phyloP scores from a whole-genome alignment of 2,329 filamentous ascomycete genomes.

The Epichloe sylvatica region DNA sequence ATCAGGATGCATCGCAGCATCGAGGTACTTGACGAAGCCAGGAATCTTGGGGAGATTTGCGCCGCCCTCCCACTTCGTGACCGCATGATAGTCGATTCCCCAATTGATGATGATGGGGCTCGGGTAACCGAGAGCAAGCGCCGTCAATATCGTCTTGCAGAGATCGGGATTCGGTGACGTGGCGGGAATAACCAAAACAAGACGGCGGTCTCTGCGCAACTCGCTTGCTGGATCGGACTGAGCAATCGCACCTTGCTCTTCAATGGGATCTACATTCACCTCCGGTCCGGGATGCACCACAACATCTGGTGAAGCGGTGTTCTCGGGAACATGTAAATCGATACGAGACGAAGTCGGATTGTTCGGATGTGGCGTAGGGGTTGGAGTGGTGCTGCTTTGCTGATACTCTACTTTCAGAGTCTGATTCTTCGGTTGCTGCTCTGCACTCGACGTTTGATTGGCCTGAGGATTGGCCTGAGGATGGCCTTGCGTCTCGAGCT shows the following conservation, averaged over 20 bases:
- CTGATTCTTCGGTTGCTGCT: not conserved
- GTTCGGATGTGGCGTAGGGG: not conserved
- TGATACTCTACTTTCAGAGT: not conserved
- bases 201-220: slow-evolving; percentile 5
- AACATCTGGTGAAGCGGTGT: not conserved
- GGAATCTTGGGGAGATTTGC: slow-evolving; percentile 12
- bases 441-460: not conserved
- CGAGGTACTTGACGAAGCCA: slow-evolving; percentile 11
- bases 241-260: not conserved
- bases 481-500: not conserved
- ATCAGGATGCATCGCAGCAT: slow-evolving; percentile 5
- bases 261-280: not conserved
- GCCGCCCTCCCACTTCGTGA: slow-evolving; percentile 6
- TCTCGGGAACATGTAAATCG: not conserved
- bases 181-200: slow-evolving; percentile 9
- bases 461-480: not conserved
- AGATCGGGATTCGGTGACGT: slow-evolving; percentile 10
- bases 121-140: slow-evolving; percentile 11
- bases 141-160: slow-evolving; percentile 12
- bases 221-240: not conserved
- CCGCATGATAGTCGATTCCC: slow-evolving; percentile 7
- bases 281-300: not conserved
- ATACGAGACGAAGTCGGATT: not conserved
- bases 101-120: slow-evolving; percentile 13
- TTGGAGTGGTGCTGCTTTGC: not conserved